phyloP scores from a whole-genome alignment of 139 green algal species.

The Raphidocelis subcapitata region DNA sequence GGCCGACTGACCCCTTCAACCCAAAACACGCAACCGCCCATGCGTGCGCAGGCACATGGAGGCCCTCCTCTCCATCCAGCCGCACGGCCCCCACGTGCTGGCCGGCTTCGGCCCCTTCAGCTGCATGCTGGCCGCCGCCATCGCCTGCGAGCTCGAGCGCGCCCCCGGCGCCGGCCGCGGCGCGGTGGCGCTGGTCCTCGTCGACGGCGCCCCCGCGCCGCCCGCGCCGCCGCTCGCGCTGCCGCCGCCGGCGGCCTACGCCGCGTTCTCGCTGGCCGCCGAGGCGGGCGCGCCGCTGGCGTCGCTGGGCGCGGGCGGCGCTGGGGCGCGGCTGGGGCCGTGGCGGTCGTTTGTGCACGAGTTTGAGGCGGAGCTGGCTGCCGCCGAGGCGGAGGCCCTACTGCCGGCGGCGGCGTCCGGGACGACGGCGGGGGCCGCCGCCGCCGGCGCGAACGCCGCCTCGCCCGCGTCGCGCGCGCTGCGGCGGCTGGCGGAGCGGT shows the following conservation, averaged over 20 bases:
- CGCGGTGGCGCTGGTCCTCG: constrained; percentile 52
- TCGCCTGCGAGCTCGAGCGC: constrained; percentile 45
- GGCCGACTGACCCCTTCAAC: neutral
- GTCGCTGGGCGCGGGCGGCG: neutral
- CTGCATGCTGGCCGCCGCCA: constrained; percentile 48
- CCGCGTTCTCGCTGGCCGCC: neutral
- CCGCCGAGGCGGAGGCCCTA: no score
- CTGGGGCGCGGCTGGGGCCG: neutral
- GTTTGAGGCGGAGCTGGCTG: constrained; percentile 1
- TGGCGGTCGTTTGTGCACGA: neutral
- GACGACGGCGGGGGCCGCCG: no score
- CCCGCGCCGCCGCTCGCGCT: constrained; percentile 30
- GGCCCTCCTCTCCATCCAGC: constrained; percentile 46
- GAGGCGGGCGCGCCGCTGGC: constrained; percentile 7
- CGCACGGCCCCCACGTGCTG: constrained; percentile 59
- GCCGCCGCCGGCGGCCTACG: constrained; percentile 13
- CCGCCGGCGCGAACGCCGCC: no score
- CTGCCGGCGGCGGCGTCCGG: no score
- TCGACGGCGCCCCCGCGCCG: constrained; percentile 55
- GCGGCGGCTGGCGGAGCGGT: neutral
- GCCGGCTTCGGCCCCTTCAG: constrained; percentile 45
- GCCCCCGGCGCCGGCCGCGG: constrained; percentile 10
- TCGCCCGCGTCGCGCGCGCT: no score
- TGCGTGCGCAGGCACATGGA: neutral
- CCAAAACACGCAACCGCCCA: neutral